Percentiles rank a stretch among this genome's conserved stretches.
phyloP scores from a whole-genome alignment of 306 rosid genomes.

The Macrotyloma uniflorum region DNA sequence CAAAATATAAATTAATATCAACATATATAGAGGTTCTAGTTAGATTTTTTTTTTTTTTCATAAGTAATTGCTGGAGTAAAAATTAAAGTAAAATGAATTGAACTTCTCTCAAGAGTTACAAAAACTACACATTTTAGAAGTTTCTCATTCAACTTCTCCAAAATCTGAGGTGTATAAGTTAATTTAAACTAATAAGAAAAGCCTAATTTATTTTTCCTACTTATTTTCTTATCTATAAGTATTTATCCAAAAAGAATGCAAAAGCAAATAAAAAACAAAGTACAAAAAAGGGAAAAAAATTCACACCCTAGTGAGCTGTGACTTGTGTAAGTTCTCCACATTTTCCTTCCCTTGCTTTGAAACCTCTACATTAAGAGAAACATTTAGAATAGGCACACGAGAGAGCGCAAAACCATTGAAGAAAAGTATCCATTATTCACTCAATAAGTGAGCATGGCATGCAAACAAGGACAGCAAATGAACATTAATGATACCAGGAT shows the following conservation, averaged over 20 bases:
- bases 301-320: conserved; percentile 58
- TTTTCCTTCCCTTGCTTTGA: conserved; percentile 67
- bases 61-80: not conserved
- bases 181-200: not conserved
- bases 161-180: not conserved
- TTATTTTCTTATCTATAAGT: not conserved
- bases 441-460: conserved; percentile 19
- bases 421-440: not conserved
- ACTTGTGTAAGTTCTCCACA: conserved; percentile 51
- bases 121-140: too few species aligned
- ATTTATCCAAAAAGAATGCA: not conserved
- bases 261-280: conserved; percentile 9
- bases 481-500: conserved; percentile 50
- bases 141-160: not conserved
- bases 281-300: conserved; percentile 15
- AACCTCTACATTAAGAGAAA: conserved; percentile 46
- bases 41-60: not conserved
- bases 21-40: not conserved
- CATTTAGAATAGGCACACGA: conserved; percentile 19
- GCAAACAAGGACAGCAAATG: conserved; percentile 4
- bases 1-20: not conserved
- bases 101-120: not conserved
- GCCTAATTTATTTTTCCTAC: not conserved
- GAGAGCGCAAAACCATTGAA: conserved; percentile 15
- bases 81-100: not conserved